Conservation (phyloP, 2,329 filamentous ascomycete species). For the Parastagonospora avenae region DNA sequence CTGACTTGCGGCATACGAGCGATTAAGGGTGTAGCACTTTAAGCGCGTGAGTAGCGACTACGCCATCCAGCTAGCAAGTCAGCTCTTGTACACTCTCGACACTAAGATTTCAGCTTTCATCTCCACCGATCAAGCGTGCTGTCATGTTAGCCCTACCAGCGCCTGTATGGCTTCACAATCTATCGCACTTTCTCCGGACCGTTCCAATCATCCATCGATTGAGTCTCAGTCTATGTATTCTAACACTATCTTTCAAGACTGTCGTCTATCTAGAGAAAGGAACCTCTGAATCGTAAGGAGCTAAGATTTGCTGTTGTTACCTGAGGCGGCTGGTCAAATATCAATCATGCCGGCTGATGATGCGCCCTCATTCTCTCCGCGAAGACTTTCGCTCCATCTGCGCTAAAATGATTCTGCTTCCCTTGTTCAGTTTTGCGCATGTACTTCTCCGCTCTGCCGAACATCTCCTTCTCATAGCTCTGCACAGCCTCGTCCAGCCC, state of each 20-base stretch:
- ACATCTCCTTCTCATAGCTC: constrained; percentile 35
- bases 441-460: constrained; percentile 22
- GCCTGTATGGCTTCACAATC: too few relatives aligned
- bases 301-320: neutral
- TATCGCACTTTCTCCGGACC: too few relatives aligned
- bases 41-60: neutral
- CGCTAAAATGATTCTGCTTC: constrained; percentile 29
- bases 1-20: neutral
- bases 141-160: too few relatives aligned
- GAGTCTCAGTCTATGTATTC: too few relatives aligned
- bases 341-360: constrained; percentile 5
- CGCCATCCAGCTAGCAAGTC: neutral
- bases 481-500: constrained; percentile 20
- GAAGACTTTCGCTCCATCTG: constrained; percentile 20
- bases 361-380: constrained; percentile 28
- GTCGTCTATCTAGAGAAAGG: too few relatives aligned
- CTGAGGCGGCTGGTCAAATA: neutral
- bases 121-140: too few relatives aligned
- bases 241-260: too few relatives aligned
- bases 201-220: too few relatives aligned
- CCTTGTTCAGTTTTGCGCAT: constrained; percentile 24
- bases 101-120: neutral
- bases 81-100: neutral
- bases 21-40: neutral
- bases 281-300: too few relatives aligned